Percentiles rank a stretch among this genome's conserved stretches.
phyloP scores from a whole-genome alignment of 169 alveolate genomes.

The Plasmodium blacklocki region DNA sequence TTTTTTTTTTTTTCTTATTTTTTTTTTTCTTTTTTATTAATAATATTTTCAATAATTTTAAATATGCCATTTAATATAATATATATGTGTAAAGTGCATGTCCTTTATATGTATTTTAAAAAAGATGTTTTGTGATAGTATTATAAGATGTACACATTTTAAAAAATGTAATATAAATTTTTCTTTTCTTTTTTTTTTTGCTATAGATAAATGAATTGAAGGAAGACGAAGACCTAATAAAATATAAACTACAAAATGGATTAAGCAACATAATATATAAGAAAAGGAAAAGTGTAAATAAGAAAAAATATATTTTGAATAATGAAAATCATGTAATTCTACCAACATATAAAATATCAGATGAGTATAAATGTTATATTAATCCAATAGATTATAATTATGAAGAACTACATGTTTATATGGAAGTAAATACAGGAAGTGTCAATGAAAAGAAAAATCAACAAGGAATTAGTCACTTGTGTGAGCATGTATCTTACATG shows the following conservation, averaged over 20 bases:
- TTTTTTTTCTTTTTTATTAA: too few species aligned
- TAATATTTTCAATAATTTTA: too few species aligned
- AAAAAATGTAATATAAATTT: neutral
- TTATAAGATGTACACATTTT: neutral
- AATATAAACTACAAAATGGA: conserved; percentile 35
- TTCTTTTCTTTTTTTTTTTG: neutral
- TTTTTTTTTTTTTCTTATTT: too few species aligned
- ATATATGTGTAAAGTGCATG: neutral
- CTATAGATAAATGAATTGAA: conserved; percentile 35
- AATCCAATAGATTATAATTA: conserved; percentile 63
- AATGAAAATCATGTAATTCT: conserved; percentile 60
- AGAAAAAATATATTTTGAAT: conserved; percentile 40
- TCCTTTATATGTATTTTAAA: neutral
- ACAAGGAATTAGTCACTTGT: conserved; percentile 90
- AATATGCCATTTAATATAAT: too few species aligned
- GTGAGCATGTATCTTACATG: conserved; percentile 91
- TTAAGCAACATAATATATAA: conserved; percentile 64
- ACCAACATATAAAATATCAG: conserved; percentile 64
- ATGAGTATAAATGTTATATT: conserved; percentile 30
- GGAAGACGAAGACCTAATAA: conserved; percentile 66
- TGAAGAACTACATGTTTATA: conserved; percentile 82
- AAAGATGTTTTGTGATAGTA: too few species aligned
- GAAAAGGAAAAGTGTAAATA: conserved; percentile 56
- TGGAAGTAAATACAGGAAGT: conserved; percentile 89
- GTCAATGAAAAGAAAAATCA: conserved; percentile 87